Base-by-base conservation (phyloP, 345 rosid species). In the Combretum micranthum region DNA sequence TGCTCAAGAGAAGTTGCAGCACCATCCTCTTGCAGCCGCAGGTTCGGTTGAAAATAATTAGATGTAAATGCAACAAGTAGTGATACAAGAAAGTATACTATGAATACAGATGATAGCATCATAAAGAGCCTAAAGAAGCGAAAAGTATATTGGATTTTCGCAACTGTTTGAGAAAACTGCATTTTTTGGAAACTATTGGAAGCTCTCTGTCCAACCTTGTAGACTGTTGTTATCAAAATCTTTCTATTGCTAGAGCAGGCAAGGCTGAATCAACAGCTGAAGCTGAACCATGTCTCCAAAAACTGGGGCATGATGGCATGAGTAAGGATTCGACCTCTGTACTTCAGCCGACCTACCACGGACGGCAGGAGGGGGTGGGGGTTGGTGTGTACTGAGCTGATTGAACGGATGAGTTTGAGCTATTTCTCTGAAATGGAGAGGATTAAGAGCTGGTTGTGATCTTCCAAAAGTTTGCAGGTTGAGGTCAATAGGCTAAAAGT, bases 71-170 rank as follows among this genome's bases (percentile, higher is more conserved):
- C 56, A 20, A 75, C 65, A 53, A 82, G 67, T n/a, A 78, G 13
- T 0, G 86, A 80, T 44, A 64, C 65, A 32, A 82, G 56, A 61
- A 85, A 52, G 56, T 76, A 87, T 46, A 73, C 21, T 48, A 85
- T 44, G 39, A 75, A 74, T 22, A 78, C 43, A 16, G 76, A 75
- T 16, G 80, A 77, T 9, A 59, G 69, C 53, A 80, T 37, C 22
- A 81, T 14, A 15, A 81, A 23, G 47, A 80, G 44, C 64, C 65
- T 72, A 18, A 77, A 45, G 23, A 75, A 61, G 44, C 77, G 79
- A 57, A 75, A 65, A 3, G 71, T 55, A 37, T 66, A 55, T n/a
- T 59, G 69, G 21, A 69, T 15, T 60, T 83, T 86, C 19, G 72
- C 46, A 19, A 68, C 16, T 13, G 59, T 32, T 15, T 48, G 75